Evolutionary conservation across 257 asterid species (phyloP), one percentile per base, ranked within the genome.

Genomic region (Lavandula angustifolia): DNA sequence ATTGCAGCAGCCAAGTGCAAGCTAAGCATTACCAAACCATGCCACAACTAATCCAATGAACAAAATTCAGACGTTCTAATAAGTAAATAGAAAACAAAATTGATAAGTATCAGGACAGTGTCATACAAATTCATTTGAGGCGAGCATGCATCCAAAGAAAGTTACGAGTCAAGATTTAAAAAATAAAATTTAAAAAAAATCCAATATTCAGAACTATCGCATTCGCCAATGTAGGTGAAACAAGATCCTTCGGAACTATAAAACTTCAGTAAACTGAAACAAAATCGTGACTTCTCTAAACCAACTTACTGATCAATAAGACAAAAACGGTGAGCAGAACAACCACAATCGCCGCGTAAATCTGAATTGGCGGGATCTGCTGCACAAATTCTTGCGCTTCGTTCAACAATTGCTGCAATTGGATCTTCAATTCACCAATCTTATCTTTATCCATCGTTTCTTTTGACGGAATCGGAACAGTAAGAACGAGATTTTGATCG

Each of bases 361-460:
- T 75, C 75, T 87, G 94, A 62, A 33, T 37, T 2, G 81, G 82
- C 6, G 96, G 94, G 40, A 82, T 57, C 22, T 64, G 56, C 40
- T 50, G 86, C 65, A 80, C 47, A 42, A 65, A 76, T 9, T 74
- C 80, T 31, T 68, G 80, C 16, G 81, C 57, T 59, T 81, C 77
- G 40, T 58, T 64, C 34, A 72, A 14, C 37, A 73, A 76, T 44
- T 65, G 73, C 59, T 81, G 80, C 60, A 70, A 40, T 60, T 81
- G 84, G 69, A 73, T 75, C 83, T 79, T 85, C 73, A 83, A 38
- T 66, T 74, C 74, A 57, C 71, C 91, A 7, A 85, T 4, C 75
- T 79, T 76, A 74, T 79, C 92, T 52, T 44, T 57, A 34, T 66
- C 74, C 77, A 71, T 71, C 63, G 71, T 67, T 61, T 55, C 77